Base-by-base conservation (phyloP, 2,329 filamentous ascomycete species). In the Epicoccum nigrum region DNA sequence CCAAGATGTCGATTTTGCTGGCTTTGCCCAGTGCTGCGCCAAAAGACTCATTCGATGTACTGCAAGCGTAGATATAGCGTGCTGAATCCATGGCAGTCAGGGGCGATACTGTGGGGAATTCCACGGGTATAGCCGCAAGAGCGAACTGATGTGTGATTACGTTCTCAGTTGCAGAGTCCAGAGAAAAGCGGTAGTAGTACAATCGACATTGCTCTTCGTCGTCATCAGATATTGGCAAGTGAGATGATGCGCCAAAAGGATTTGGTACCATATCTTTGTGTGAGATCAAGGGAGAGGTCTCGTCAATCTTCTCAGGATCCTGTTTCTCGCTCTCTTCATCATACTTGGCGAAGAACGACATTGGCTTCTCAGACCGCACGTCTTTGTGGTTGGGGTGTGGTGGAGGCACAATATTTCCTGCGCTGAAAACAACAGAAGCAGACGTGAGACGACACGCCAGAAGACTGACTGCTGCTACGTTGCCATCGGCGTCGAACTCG, bases 141-240 rank as follows among this genome's bases (percentile, higher is more conserved):
- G 84, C 85, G 75, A 85, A 88, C 59, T 89, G 84, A 38, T 86
- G 78, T 0, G 75, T 77, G 33, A 89, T 86, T 0, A 57, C 65
- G 0, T 65, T 73, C 2, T 71, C 67, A 3, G 61, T 60, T 1
- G 61, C 38, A 3, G 64, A 53, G 0, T 63, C 47, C 1, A 87
- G 68, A 1, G 76, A 73, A 61, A 89, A 89, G 30, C 78, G 77
- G 64, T 88, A 89, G 63, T 88, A 88, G 68, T 89, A 89, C 0
- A 90, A 75, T 4, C 86, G 80, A 52, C 86, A 89, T 67, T 89
- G 84, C 37, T 87, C 84, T 56, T 85, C 80, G 54, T 88, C 85
- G 1, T 70, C 67, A 17, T 60, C 35, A 12, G 59, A 62, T 17
- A 70, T 65, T 12, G 60, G 64, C 13, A 68, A 54, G 11, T 45